Base-by-base conservation (phyloP, 345 rosid genomes). In the Excoecaria agallocha region DNA sequence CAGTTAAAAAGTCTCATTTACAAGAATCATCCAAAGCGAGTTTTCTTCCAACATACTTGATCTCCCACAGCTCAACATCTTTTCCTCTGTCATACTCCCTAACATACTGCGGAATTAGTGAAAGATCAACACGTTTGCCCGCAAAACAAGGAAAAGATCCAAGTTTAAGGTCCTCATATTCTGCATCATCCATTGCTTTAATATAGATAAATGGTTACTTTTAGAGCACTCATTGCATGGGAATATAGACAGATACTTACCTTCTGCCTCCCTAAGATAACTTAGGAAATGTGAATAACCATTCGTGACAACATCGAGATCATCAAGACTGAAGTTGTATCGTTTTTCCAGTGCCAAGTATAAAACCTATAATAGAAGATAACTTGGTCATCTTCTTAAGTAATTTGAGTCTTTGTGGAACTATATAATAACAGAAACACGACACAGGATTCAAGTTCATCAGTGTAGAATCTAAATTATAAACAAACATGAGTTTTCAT, bases 311-410 rank as follows among this genome's bases (percentile, higher is more conserved):
- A 83, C 84, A 68, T 88, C 80, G 35, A 85, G 88, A 78, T 92
- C 93, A 58, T 85, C 76, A 20, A 94, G 72, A 78, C 92, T 94
- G 84, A 94, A 94, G 81, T 94, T 94, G 86, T 89, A 94, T 65
- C 97, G 93, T 74, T 94, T 94, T 84, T 92, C 98, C 87, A 94
- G 56, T 12, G 90, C 93, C 85, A 94, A 74, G 80, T 92, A 94
- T 62, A 94, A 77, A 58, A 90, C 87, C 97, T 90, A 77, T 30
- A 70, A 72, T 50, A 61, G 8, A 63, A 22, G 43, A 19, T 24
- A 10, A 25, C 54, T 62, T 52, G 62, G 19, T 46, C 39, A 46
- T 22, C 61, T 51, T 11, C 70, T 24, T 45, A 54, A 72, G 0
- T 4, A 13, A 80, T 43, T 22, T 50, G 30, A 37, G 51, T 2